These are phyloP conservation scores for Pluteus cervinus DNA, from an alignment of 768 basidiomycete genomes.

Conservation along the genomic window DNA sequence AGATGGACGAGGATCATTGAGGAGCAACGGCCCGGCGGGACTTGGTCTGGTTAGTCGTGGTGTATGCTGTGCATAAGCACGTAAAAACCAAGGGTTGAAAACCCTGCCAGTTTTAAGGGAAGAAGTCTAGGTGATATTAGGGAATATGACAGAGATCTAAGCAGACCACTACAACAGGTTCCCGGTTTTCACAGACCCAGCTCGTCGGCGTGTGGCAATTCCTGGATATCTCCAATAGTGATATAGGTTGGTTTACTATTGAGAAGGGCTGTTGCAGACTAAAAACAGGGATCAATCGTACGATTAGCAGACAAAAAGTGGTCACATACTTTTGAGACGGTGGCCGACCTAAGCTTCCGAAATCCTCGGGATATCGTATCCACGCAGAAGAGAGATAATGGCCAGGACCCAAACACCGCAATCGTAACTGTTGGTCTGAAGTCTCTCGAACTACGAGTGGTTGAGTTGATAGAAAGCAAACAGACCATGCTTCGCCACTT, in stretches of 20 bases:
- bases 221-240: slow-evolving; percentile 70
- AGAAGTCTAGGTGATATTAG: too few species aligned
- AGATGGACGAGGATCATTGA: too few species aligned
- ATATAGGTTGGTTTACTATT: slow-evolving; percentile 82
- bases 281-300: slow-evolving; percentile 1
- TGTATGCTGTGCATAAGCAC: too few species aligned
- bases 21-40: too few species aligned
- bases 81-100: too few species aligned
- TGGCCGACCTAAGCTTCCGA: slow-evolving; percentile 44
- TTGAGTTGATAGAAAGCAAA: too few species aligned
- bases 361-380: slow-evolving; percentile 6
- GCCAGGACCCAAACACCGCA: slow-evolving; percentile 19
- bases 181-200: slow-evolving; percentile 55
- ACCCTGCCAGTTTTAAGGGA: too few species aligned
- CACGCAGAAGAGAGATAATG: slow-evolving; percentile 14
- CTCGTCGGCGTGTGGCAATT: slow-evolving; percentile 82
- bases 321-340: slow-evolving; percentile 62
- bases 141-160: slow-evolving; percentile 19
- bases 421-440: slow-evolving; percentile 14
- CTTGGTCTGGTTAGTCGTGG: too few species aligned
- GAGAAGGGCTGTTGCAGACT: slow-evolving; percentile 65
- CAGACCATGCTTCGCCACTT: too few species aligned
- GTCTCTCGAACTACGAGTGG: too few species aligned
- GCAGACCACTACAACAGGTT: slow-evolving; percentile 10
- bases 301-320: background rate